Evolutionary conservation across 805 yeast genomes (phyloP), one percentile per base, ranked within the genome.

Genomic region (Spathaspora passalidarum): DNA sequence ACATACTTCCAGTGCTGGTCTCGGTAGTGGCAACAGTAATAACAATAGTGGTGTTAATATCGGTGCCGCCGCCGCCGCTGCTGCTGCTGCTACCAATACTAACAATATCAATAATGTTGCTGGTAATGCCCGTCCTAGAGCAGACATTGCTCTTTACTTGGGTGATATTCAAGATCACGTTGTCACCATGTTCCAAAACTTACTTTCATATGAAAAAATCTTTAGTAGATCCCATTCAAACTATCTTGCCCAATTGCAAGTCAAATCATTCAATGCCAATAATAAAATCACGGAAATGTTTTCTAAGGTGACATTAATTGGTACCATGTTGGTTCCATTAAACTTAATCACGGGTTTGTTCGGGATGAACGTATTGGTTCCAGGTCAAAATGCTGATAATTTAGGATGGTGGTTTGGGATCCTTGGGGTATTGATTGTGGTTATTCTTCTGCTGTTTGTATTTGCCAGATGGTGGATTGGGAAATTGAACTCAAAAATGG

Each of bases 101-200:
- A 39, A 22, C 18, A 23, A 18, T 21, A 44, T 32, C 55, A 46
- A 37, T 50, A 50, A 46, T 65, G 55, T 38, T 54, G 53, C 47
- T 21, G 56, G 55, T 32, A 60, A 60, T 10, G 65, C 69, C 1
- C 73, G 82, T 55, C 96, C 97, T 43, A 78, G 95, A 57, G 92
- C 86, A 21, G 97, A 92, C 57, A 91, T 91, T 66, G 96, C 96
- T 0, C 73, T 91, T 52, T 92, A 88, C 64, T 68, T 91, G 50
- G 97, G 97, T 47, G 98, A 91, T 80, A 91, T 91, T 61, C 97
- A 90, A 68, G 97, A 91, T 75, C 98, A 91, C 78, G 86, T 92
- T 58, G 83, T 91, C 48, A 92, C 98, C 14, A 92, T 92, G 97
- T 86, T 82, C 66, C 97, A 90, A 68, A 91, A 89, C 59, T 75